phyloP scores from a whole-genome alignment of 177 flowering plant species.

The Telopea speciosissima region DNA sequence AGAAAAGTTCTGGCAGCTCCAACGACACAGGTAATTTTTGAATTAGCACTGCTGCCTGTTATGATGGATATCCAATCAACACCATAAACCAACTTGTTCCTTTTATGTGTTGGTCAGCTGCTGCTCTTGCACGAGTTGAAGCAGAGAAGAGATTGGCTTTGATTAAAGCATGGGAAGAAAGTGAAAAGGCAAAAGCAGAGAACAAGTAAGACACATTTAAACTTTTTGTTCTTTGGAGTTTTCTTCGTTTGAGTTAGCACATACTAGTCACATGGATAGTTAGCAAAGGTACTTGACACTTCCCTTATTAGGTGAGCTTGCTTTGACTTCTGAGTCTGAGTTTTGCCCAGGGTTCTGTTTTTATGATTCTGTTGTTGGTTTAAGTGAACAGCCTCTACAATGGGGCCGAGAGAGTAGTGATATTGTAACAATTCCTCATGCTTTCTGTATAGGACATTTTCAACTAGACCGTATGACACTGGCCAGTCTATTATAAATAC shows the following conservation, averaged over 20 bases:
- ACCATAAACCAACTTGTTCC: not conserved
- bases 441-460: too few species aligned
- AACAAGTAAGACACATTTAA: slow-evolving; percentile 53
- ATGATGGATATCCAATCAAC: not conserved
- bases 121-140: slow-evolving; percentile 60
- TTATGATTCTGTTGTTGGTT: not conserved
- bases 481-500: too few species aligned
- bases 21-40: slow-evolving; percentile 49
- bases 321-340: not conserved
- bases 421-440: not conserved
- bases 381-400: not conserved
- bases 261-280: not conserved
- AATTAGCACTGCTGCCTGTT: not conserved
- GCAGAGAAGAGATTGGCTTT: slow-evolving; percentile 57
- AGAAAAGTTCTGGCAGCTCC: slow-evolving; percentile 48
- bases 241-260: not conserved
- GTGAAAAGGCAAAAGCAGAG: slow-evolving; percentile 67
- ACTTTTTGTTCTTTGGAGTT: not conserved
- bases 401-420: not conserved
- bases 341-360: not conserved
- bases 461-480: too few species aligned
- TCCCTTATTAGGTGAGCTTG: not conserved
- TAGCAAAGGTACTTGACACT: not conserved
- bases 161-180: slow-evolving; percentile 90
- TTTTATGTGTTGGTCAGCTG: slow-evolving; percentile 37